Conservation (phyloP, 2,329 filamentous ascomycete species). For the Cladosporium halotolerans region DNA sequence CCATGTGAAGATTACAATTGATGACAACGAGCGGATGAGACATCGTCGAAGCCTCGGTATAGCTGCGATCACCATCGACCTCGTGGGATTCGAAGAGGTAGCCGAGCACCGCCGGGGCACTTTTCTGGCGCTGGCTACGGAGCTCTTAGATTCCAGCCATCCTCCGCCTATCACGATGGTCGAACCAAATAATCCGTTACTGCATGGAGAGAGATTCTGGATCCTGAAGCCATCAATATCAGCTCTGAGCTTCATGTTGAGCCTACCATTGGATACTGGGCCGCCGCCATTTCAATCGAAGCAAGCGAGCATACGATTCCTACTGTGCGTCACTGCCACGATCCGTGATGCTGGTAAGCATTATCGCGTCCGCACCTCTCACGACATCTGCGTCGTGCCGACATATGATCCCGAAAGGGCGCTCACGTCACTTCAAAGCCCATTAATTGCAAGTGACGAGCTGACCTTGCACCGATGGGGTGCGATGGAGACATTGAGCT, state of each 20-base stretch:
- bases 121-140: constrained; percentile 47
- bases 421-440: constrained; percentile 47
- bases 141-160: constrained; percentile 45
- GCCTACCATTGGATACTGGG: constrained; percentile 48
- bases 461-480: constrained; percentile 36
- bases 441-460: constrained; percentile 46
- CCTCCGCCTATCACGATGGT: constrained; percentile 47
- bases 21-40: constrained; percentile 40
- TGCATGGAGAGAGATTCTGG: constrained; percentile 40
- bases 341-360: constrained; percentile 44
- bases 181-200: constrained; percentile 36
- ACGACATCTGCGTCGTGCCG: constrained; percentile 45
- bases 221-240: constrained; percentile 42
- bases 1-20: constrained; percentile 41
- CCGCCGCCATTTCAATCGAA: constrained; percentile 50
- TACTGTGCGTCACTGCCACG: constrained; percentile 43
- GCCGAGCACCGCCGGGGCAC: constrained; percentile 40
- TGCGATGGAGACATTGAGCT: constrained; percentile 38
- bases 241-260: constrained; percentile 46
- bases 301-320: constrained; percentile 46
- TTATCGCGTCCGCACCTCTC: constrained; percentile 45
- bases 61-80: constrained; percentile 44
- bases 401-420: constrained; percentile 53
- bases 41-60: constrained; percentile 42
- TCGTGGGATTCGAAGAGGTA: constrained; percentile 49